Conservation (phyloP, 345 rosid species). For the thale cress (Arabidopsis thaliana) region TAIR10.1 NC_003075.7:7761001-7761500, state of each 20-base stretch:
- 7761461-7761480: conserved; percentile 14
- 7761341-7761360: conserved; percentile 1
- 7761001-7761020: neutral
- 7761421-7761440: neutral
- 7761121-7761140: conserved; percentile 11
- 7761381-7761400: neutral
- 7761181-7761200: conserved; percentile 44
- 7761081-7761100: neutral
- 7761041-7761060: conserved; percentile 1
- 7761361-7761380: neutral
- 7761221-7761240: neutral
- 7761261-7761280: neutral
- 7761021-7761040: conserved; percentile 29
- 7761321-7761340: neutral
- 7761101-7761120: neutral
- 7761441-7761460: conserved; percentile 6
- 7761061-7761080: conserved; percentile 18
- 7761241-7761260: neutral
- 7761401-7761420: conserved; percentile 7
- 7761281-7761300: conserved; percentile 11
- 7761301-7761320: conserved; percentile 15
- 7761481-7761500: neutral
- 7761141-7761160: conserved; percentile 22
- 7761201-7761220: neutral
- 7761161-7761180: conserved; percentile 25